Evolutionary conservation across 2,329 filamentous ascomycete genomes (phyloP), one percentile per base, ranked within the genome.

Genomic region (Microascus cirrosus): DNA sequence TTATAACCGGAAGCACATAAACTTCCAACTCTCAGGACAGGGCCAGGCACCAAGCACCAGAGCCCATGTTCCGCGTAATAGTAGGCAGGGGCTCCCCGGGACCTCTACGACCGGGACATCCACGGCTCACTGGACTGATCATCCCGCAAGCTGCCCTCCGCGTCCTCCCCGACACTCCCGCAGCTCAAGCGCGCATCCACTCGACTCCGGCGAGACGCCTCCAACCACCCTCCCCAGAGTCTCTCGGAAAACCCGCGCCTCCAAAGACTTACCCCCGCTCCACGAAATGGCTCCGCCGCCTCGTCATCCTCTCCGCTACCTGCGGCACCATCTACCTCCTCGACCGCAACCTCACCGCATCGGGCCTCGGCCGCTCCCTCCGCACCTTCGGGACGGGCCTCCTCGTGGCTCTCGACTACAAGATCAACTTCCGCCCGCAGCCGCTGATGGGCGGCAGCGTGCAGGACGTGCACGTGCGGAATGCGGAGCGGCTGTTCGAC

Each of bases 321-420:
- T 74, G 81, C 39, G 89, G 85, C 34, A 68, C 78, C 6, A 69
- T 84, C 57, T 95, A 90, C 69, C 71, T 82, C 11, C 66, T 86
- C 60, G 94, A 99, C 72, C 80, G 72, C 15, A 80, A 87, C 62
- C 77, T 89, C 67, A 95, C 94, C 71, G 89, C 90, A 55, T 86
- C 89, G 1, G 87, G 89, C 13, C 74, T 96, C 28, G 83, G 81
- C 42, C 87, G 94, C 58, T 93, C 89, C 25, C 71, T 88, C 50
- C 86, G 87, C 50, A 96, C 94, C 0, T 96, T 97, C 69, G 79
- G 80, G 48, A 83, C 83, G 2, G 93, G 91, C 8, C 74, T 95
- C 12, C 68, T 92, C 53, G 88, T 95, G 18, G 93, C 92, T 1
- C 67, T 92, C 25, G 94, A 99, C 74, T 97, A 99, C 77, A 97